phyloP scores from a whole-genome alignment of 805 yeast genomes.

The Metschnikowia dekortorum region DNA sequence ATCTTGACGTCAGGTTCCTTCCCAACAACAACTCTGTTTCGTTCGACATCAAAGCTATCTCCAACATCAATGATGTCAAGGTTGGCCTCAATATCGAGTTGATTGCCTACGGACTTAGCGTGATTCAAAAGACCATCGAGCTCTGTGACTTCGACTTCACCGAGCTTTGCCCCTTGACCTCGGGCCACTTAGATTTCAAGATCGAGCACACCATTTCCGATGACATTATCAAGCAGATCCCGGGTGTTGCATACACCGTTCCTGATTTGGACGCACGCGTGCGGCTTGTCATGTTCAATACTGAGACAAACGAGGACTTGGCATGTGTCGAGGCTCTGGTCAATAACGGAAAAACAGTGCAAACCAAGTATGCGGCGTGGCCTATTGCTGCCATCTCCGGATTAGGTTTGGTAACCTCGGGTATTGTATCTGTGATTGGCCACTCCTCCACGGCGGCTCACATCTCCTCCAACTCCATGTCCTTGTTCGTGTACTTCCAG shows the following conservation, averaged over 20 bases:
- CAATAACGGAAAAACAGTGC: slow-evolving; percentile 89
- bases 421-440: slow-evolving; percentile 80
- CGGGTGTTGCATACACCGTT: slow-evolving; percentile 79
- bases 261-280: slow-evolving; percentile 96
- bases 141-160: slow-evolving; percentile 54
- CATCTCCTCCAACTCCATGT: slow-evolving; percentile 92
- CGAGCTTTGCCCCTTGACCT: slow-evolving; percentile 70
- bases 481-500: slow-evolving; percentile 91
- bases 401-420: slow-evolving; percentile 81
- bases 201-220: slow-evolving; percentile 44
- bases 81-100: slow-evolving; percentile 62
- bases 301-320: slow-evolving; percentile 42
- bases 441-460: slow-evolving; percentile 93
- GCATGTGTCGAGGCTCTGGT: slow-evolving; percentile 92
- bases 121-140: slow-evolving; percentile 49
- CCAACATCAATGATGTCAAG: slow-evolving; percentile 65
- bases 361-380: slow-evolving; percentile 80
- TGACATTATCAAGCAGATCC: slow-evolving; percentile 51
- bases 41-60: slow-evolving; percentile 70
- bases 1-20: slow-evolving; percentile 68
- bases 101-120: slow-evolving; percentile 76
- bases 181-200: slow-evolving; percentile 79
- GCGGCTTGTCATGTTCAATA: slow-evolving; percentile 53
- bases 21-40: slow-evolving; percentile 61
- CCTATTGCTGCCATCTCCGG: slow-evolving; percentile 92